phyloP scores from a whole-genome alignment of 1,139 yeast genomes.

The Taphrina wiesneri region DNA sequence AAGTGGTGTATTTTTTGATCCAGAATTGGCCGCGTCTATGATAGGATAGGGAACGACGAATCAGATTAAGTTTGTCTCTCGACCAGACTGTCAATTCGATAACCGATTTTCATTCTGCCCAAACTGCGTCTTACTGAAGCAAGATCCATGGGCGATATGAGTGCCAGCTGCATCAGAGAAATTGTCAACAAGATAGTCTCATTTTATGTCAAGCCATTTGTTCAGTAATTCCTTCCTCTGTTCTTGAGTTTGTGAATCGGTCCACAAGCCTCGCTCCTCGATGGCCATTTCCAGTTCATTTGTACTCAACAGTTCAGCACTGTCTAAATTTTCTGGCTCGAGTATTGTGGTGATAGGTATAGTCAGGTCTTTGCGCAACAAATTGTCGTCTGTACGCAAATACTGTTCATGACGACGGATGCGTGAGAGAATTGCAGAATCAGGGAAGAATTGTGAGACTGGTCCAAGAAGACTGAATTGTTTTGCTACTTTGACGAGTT shows the following conservation, averaged over 20 bases:
- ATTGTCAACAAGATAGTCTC: background rate
- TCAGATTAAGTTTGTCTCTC: too few species aligned
- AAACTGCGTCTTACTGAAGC: too few species aligned
- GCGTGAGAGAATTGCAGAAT: background rate
- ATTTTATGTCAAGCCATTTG: background rate
- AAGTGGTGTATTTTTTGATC: too few species aligned
- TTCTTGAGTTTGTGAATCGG: background rate
- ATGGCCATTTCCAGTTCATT: constrained; percentile 20
- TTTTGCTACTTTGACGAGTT: background rate
- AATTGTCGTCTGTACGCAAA: background rate
- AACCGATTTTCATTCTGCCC: too few species aligned
- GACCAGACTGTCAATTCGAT: too few species aligned
- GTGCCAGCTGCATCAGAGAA: background rate
- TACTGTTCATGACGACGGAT: constrained; percentile 12
- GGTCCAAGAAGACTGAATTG: constrained; percentile 24
- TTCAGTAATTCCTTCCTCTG: background rate
- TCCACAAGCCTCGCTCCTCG: constrained; percentile 29
- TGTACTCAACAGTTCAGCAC: background rate
- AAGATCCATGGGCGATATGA: background rate
- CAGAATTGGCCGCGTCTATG: too few species aligned
- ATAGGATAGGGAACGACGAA: too few species aligned
- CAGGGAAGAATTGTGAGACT: background rate
- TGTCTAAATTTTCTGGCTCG: background rate
- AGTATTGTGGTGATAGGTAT: background rate
- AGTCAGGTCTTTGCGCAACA: background rate